These are phyloP conservation scores for Fusarium coicis DNA, from an alignment of 2,329 filamentous ascomycete genomes.

Conservation along the genomic window DNA sequence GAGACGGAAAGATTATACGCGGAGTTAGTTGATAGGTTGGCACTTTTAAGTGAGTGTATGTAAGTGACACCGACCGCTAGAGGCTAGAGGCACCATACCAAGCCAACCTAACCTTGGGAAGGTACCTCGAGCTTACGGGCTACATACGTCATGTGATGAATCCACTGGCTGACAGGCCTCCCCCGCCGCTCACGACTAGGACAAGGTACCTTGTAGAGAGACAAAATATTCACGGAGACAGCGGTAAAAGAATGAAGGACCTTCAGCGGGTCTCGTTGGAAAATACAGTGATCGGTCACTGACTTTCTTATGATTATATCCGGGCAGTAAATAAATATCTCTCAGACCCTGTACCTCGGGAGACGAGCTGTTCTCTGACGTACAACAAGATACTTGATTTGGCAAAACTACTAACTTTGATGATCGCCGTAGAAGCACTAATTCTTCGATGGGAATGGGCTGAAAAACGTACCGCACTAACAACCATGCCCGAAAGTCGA, in stretches of 20 bases:
- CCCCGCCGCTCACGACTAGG: constrained; percentile 15
- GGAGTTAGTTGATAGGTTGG: constrained; percentile 39
- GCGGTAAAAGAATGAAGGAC: neutral
- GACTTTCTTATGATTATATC: too few species aligned
- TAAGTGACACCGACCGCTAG: constrained; percentile 38
- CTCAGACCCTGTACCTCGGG: neutral
- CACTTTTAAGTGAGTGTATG: constrained; percentile 23
- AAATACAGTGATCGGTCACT: neutral
- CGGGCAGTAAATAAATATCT: too few species aligned
- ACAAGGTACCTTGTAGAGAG: neutral
- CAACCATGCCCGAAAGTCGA: neutral
- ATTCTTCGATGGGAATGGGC: neutral
- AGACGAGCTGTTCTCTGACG: neutral
- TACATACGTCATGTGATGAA: constrained; percentile 42
- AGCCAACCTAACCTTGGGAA: neutral
- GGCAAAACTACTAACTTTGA: neutral
- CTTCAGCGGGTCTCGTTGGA: constrained; percentile 1
- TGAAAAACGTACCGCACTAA: neutral
- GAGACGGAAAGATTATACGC: constrained; percentile 34
- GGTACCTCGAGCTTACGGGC: constrained; percentile 3
- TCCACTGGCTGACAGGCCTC: constrained; percentile 27
- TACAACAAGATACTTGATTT: neutral
- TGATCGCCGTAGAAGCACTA: constrained; percentile 3
- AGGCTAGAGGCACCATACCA: constrained; percentile 9
- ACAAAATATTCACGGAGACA: neutral